phyloP scores from a whole-genome alignment of 805 yeast species.

The Starmerella etchellsii region DNA sequence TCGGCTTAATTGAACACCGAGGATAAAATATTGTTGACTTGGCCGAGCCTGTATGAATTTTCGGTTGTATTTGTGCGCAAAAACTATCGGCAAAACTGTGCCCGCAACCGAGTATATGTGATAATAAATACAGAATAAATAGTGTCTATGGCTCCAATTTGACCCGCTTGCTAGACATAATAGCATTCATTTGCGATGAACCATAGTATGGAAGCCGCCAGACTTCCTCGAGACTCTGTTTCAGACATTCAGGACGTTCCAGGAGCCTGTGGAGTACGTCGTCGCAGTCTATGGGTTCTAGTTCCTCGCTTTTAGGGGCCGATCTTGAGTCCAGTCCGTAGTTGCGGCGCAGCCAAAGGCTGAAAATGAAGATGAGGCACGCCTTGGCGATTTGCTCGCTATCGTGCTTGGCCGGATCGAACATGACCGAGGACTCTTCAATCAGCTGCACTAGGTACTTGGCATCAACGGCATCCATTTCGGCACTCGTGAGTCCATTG shows the following conservation, averaged over 20 bases:
- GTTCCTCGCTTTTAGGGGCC: neutral
- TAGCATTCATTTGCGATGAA: conserved; percentile 1
- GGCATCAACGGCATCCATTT: conserved; percentile 9
- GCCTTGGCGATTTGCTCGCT: neutral
- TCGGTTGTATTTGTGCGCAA: too few relatives aligned
- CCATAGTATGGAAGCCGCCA: conserved; percentile 4
- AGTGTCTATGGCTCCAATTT: too few relatives aligned
- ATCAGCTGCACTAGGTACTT: conserved; percentile 1
- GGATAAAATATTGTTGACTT: too few relatives aligned
- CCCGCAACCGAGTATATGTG: too few relatives aligned
- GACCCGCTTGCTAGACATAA: neutral
- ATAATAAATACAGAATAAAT: too few relatives aligned
- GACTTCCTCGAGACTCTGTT: neutral
- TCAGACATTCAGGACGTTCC: neutral
- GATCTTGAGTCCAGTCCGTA: conserved; percentile 1
- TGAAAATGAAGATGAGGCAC: conserved; percentile 6
- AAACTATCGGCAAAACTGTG: too few relatives aligned
- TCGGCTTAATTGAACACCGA: too few relatives aligned
- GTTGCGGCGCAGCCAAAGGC: conserved; percentile 11
- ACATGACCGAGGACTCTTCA: conserved; percentile 5
- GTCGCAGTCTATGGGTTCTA: conserved; percentile 6
- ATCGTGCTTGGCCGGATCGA: conserved; percentile 3
- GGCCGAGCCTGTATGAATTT: too few relatives aligned
- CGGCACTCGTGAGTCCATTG: conserved; percentile 2
- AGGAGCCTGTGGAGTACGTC: neutral